Conservation (phyloP, 352 stramenopile genomes). For the Phytopythium ostracodes region DNA sequence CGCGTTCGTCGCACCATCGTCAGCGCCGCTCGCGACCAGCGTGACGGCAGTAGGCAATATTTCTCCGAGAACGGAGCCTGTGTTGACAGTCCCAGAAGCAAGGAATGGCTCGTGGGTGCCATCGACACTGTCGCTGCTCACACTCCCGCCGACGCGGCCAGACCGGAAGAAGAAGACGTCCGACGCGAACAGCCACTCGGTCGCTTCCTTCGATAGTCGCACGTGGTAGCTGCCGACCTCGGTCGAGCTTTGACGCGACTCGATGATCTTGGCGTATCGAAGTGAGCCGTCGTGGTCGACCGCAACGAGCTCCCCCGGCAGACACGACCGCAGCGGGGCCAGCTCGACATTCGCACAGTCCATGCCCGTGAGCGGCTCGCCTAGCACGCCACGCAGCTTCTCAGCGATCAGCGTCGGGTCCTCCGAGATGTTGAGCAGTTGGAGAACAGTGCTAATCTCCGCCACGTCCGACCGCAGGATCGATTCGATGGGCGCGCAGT, state of each 20-base stretch:
- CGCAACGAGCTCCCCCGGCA: slow-evolving; percentile 64
- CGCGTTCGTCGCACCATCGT: not conserved
- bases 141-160: slow-evolving; percentile 23
- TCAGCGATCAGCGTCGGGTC: slow-evolving; percentile 56
- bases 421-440: slow-evolving; percentile 64
- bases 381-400: slow-evolving; percentile 56
- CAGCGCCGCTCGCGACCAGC: not conserved
- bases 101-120: not conserved
- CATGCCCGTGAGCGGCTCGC: slow-evolving; percentile 40
- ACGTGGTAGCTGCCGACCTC: slow-evolving; percentile 61
- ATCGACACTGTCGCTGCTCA: not conserved
- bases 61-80: not conserved
- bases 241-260: slow-evolving; percentile 25
- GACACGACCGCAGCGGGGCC: slow-evolving; percentile 58
- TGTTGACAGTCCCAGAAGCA: not conserved
- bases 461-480: slow-evolving; percentile 50
- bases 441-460: slow-evolving; percentile 44
- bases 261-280: slow-evolving; percentile 61
- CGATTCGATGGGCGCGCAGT: slow-evolving; percentile 61
- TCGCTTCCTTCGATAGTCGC: slow-evolving; percentile 36
- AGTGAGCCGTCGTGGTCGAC: slow-evolving; percentile 43
- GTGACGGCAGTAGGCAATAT: not conserved
- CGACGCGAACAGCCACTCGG: slow-evolving; percentile 40
- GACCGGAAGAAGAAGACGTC: slow-evolving; percentile 78
- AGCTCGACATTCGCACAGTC: slow-evolving; percentile 53